phyloP scores from a whole-genome alignment of 179 eudicot genomes.

The Silene coronaria region DNA sequence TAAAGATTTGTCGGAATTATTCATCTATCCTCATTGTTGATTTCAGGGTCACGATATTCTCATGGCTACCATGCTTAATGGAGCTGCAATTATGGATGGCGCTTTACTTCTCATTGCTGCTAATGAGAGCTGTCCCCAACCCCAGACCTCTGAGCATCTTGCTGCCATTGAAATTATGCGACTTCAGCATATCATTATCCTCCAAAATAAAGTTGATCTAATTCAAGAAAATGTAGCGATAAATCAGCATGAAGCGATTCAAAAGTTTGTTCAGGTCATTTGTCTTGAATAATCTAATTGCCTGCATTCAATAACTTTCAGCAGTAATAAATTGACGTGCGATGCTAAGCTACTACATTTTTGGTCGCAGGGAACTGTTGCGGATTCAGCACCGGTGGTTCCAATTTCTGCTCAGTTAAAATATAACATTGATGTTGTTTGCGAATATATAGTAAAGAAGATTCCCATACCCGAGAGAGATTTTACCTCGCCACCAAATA shows the following conservation, averaged over 20 bases:
- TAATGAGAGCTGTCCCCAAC: conserved; percentile 94
- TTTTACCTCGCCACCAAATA: conserved; percentile 82
- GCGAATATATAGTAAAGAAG: conserved; percentile 77
- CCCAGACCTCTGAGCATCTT: conserved; percentile 94
- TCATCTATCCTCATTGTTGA: conserved; percentile 6
- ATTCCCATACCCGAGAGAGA: conserved; percentile 90
- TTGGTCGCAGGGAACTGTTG: conserved; percentile 71
- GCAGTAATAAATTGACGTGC: background rate
- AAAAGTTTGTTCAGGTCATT: conserved; percentile 74
- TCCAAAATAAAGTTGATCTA: conserved; percentile 90
- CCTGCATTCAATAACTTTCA: background rate
- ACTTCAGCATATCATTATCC: conserved; percentile 87
- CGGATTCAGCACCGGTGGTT: conserved; percentile 82
- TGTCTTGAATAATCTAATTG: background rate
- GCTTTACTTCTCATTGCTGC: conserved; percentile 96
- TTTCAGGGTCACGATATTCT: conserved; percentile 94
- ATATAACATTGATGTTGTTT: conserved; percentile 88
- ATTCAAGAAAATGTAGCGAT: conserved; percentile 91
- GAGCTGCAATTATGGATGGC: conserved; percentile 98
- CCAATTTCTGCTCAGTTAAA: conserved; percentile 93
- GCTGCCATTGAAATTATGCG: conserved; percentile 98
- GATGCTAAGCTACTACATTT: background rate
- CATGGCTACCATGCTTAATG: conserved; percentile 99
- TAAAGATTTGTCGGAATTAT: background rate
- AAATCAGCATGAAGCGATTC: conserved; percentile 89